Evolutionary conservation across 164 flowering plant species (phyloP).

Genomic region (Sedum album): DNA sequence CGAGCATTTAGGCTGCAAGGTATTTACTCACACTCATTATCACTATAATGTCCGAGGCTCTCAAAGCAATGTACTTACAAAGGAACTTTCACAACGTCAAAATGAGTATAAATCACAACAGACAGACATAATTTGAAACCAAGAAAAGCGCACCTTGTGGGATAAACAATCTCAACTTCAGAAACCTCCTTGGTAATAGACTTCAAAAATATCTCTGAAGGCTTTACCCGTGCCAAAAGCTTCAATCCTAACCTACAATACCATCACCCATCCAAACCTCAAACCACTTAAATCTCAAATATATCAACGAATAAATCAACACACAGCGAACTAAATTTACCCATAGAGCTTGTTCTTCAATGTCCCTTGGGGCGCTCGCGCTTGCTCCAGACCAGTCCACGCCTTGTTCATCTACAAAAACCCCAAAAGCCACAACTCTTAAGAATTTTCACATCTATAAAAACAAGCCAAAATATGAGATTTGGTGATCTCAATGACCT

Average conservation of each 20-base stretch:
- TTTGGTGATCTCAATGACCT: constrained; percentile 70
- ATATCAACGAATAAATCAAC: background rate
- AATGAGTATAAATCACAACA: background rate
- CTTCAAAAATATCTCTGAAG: constrained; percentile 78
- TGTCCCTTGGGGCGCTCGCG: constrained; percentile 77
- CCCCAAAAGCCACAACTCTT: no score
- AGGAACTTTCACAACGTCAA: background rate
- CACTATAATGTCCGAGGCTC: background rate
- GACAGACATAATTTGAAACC: background rate
- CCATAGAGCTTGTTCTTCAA: constrained; percentile 69
- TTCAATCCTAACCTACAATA: constrained; percentile 55
- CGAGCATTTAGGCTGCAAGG: constrained; percentile 67
- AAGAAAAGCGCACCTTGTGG: constrained; percentile 45
- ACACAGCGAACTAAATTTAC: constrained; percentile 20
- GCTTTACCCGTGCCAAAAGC: constrained; percentile 70
- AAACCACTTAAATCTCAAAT: background rate
- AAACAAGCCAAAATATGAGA: background rate
- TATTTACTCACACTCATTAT: background rate
- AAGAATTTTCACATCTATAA: no score
- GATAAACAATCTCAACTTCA: constrained; percentile 52
- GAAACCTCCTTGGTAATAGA: constrained; percentile 78
- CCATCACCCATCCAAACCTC: background rate
- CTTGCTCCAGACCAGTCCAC: constrained; percentile 68
- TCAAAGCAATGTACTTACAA: background rate
- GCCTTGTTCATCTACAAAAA: constrained; percentile 64